phyloP scores from a whole-genome alignment of 305 asterid species.

The Fraxinus sp. region DNA sequence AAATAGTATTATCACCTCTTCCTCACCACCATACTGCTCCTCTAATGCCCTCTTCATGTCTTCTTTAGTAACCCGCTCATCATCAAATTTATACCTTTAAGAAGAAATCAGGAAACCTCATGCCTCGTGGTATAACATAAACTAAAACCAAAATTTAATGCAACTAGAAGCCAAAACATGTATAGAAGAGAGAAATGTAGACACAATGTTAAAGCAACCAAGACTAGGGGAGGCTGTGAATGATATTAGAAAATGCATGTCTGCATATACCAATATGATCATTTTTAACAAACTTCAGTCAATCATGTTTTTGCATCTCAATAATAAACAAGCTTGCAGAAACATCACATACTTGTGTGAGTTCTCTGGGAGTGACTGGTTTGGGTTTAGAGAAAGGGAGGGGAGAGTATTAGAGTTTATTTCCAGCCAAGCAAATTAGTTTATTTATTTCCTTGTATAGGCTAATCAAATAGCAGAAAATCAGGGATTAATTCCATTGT shows the following conservation, averaged over 20 bases:
- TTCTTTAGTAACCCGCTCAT: conserved; percentile 67
- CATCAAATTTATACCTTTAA: conserved; percentile 65
- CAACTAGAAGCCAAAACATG: background rate
- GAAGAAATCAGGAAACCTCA: conserved; percentile 20
- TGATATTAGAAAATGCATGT: background rate
- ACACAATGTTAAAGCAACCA: background rate
- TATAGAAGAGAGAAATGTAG: background rate
- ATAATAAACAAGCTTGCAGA: background rate
- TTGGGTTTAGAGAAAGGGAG: background rate
- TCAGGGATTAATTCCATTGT: background rate
- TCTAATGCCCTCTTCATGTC: conserved; percentile 62
- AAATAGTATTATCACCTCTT: conserved; percentile 37
- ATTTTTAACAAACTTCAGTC: background rate
- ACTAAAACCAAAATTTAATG: background rate
- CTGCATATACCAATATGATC: background rate
- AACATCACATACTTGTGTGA: background rate
- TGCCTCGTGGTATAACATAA: background rate
- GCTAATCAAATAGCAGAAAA: background rate
- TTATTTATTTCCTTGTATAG: background rate
- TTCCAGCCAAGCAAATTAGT: background rate
- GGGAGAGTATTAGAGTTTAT: background rate
- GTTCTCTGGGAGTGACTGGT: background rate
- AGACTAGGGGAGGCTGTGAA: background rate
- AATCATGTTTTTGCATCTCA: background rate
- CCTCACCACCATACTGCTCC: conserved; percentile 75